These are phyloP conservation scores for Babesia ovata DNA, from an alignment of 169 alveolate species.

Conservation along the genomic window DNA sequence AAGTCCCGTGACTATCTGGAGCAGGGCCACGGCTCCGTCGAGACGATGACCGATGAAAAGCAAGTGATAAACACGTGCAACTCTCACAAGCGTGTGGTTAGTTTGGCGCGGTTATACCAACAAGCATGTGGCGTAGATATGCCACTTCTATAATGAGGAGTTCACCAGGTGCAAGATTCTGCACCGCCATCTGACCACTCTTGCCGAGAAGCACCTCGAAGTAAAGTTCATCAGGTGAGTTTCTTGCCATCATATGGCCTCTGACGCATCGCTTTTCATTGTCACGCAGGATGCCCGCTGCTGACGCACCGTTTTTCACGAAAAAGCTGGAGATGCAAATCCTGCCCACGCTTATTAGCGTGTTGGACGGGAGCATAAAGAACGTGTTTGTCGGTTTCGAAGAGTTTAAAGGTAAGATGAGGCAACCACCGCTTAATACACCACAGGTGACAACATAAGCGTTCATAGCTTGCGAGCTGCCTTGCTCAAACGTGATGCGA, in stretches of 20 bases:
- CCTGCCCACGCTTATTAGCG: constrained; percentile 56
- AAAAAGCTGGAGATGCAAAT: constrained; percentile 50
- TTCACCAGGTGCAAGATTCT: constrained; percentile 58
- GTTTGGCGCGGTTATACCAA: background rate
- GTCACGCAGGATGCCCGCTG: constrained; percentile 41
- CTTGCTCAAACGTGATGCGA: constrained; percentile 33
- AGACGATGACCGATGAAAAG: constrained; percentile 52
- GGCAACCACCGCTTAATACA: background rate
- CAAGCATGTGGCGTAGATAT: constrained; percentile 5
- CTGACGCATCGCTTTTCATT: background rate
- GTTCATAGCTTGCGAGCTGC: constrained; percentile 29
- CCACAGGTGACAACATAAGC: constrained; percentile 55
- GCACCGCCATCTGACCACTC: constrained; percentile 34
- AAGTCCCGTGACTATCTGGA: constrained; percentile 55
- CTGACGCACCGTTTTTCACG: constrained; percentile 66
- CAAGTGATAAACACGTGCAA: constrained; percentile 59
- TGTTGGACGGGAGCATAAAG: constrained; percentile 47
- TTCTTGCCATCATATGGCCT: background rate
- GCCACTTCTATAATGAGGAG: constrained; percentile 67
- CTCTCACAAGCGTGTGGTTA: constrained; percentile 49
- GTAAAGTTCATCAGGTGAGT: constrained; percentile 63
- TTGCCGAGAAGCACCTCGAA: constrained; percentile 58
- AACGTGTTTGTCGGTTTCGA: constrained; percentile 60
- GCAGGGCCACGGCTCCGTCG: constrained; percentile 60
- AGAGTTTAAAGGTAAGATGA: constrained; percentile 53